Base-by-base conservation (phyloP, 2,329 filamentous ascomycete genomes). In the Fusarium sp. region DNA sequence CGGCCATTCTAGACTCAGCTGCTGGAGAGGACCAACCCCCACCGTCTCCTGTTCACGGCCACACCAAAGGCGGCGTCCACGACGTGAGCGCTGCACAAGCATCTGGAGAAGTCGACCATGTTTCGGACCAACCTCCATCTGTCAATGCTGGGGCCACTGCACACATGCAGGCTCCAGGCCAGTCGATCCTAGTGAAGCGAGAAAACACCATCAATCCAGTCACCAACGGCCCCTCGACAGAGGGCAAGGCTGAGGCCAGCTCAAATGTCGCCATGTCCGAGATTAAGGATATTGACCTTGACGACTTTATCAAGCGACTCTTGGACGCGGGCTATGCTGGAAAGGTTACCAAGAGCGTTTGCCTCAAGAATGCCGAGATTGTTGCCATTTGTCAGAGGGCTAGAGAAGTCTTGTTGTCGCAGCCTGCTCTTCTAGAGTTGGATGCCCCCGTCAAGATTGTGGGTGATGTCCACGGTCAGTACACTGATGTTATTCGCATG, bases 401-500 rank as follows among this genome's bases (percentile, higher is more conserved):
- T 4, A 87, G 93, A 54, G 95, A 99, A 76, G 84, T 94, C 9
- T 91, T 99, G 63, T 81, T 99, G 8, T 93, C 90, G 6, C 95
- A 99, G 73, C 95, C 95, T 4, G 93, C 95, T 2, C 82, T 99
- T 21, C 79, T 99, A 53, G 95, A 99, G 77, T 84, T 99, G 41
- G 90, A 94, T 62, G 92, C 95, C 5, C 94, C 95, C 0, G 95
- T 99, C 72, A 99, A 99, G 80, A 96, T 99, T 70, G 95, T 98
- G 97, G 95, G 95, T 79, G 95, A 98, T 80, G 98, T 99, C 71
- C 95, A 98, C 78, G 95, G 95, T 67, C 95, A 99, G 82, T 99
- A 99, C 82, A 97, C 97, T 78, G 95, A 99, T 78, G 86, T 99
- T 65, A 85, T 99, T 69, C 92, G 95, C 73, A 85, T 99, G 62